Percentiles rank a stretch among this genome's conserved stretches.
Conservation (phyloP, 2,329 filamentous ascomycete genomes). For the Emmonsiellopsis sp. region DNA sequence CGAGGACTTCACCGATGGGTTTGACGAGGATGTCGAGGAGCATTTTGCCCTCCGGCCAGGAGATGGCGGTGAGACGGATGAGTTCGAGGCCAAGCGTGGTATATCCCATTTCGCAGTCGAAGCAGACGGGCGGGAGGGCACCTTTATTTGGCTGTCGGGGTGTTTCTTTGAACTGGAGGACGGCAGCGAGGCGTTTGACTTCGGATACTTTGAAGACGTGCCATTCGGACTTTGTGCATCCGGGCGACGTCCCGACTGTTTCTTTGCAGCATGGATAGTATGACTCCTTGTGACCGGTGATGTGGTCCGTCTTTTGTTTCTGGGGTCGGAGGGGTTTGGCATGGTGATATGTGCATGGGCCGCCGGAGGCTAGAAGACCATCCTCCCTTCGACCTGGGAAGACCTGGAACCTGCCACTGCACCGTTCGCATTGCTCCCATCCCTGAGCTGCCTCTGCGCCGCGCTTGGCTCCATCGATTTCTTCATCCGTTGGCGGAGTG, state of each 20-base stretch:
- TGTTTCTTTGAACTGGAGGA: constrained; percentile 73
- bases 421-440: constrained; percentile 86
- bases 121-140: constrained; percentile 51
- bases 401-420: constrained; percentile 76
- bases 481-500: constrained; percentile 52
- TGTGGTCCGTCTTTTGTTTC: constrained; percentile 44
- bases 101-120: constrained; percentile 98
- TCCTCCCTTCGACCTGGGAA: constrained; percentile 73
- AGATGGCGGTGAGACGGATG: constrained; percentile 77
- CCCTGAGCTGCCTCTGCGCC: constrained; percentile 60
- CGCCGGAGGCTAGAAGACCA: constrained; percentile 69
- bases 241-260: constrained; percentile 59
- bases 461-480: constrained; percentile 56
- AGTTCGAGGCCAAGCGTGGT: constrained; percentile 83
- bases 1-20: constrained; percentile 73
- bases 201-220: constrained; percentile 86
- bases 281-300: constrained; percentile 49
- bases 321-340: constrained; percentile 57
- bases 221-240: constrained; percentile 60
- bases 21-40: constrained; percentile 79
- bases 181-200: constrained; percentile 62
- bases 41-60: constrained; percentile 69
- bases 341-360: constrained; percentile 72
- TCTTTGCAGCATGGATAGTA: constrained; percentile 74
- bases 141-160: constrained; percentile 39